phyloP scores from a whole-genome alignment of 495 filamentous ascomycete species.

The Alectoria sarmentosa region DNA sequence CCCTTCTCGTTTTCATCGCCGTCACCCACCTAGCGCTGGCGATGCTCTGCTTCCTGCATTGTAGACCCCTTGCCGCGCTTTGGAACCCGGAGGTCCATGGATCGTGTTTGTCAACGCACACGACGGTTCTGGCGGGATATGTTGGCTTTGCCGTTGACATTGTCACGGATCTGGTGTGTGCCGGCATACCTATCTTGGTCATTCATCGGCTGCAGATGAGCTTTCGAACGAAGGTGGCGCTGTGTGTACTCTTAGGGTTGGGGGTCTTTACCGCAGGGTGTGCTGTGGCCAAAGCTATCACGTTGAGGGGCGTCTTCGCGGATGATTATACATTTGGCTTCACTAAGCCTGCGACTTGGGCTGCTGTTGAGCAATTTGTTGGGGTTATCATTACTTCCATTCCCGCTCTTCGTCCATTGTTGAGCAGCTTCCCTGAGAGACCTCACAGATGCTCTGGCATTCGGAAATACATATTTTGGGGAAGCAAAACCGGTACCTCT shows the following conservation, averaged over 20 bases:
- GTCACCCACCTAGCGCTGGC: slow-evolving; percentile 18
- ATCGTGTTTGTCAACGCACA: slow-evolving; percentile 14
- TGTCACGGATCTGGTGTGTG: slow-evolving; percentile 17
- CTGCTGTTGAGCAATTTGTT: slow-evolving; percentile 18
- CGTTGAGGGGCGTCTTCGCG: slow-evolving; percentile 3
- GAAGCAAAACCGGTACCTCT: not conserved
- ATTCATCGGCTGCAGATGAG: slow-evolving; percentile 19
- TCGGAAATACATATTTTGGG: too few species aligned
- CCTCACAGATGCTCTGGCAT: too few species aligned
- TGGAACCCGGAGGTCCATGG: slow-evolving; percentile 10
- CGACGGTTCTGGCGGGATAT: slow-evolving; percentile 12
- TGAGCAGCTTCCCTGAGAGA: slow-evolving; percentile 9
- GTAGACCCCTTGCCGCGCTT: slow-evolving; percentile 13
- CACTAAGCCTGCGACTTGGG: slow-evolving; percentile 14
- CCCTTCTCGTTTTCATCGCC: slow-evolving; percentile 10
- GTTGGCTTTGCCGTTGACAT: slow-evolving; percentile 14
- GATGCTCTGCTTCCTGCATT: slow-evolving; percentile 18
- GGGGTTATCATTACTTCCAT: slow-evolving; percentile 19
- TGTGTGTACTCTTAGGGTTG: slow-evolving; percentile 17
- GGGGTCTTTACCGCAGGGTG: slow-evolving; percentile 21
- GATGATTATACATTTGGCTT: slow-evolving; percentile 16
- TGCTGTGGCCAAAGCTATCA: slow-evolving; percentile 19
- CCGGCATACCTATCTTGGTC: slow-evolving; percentile 16
- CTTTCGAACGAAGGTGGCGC: slow-evolving; percentile 8
- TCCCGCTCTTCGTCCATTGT: slow-evolving; percentile 17